Conservation (phyloP, 1,139 yeast species). For the Trichomonascaceae sp. region DNA sequence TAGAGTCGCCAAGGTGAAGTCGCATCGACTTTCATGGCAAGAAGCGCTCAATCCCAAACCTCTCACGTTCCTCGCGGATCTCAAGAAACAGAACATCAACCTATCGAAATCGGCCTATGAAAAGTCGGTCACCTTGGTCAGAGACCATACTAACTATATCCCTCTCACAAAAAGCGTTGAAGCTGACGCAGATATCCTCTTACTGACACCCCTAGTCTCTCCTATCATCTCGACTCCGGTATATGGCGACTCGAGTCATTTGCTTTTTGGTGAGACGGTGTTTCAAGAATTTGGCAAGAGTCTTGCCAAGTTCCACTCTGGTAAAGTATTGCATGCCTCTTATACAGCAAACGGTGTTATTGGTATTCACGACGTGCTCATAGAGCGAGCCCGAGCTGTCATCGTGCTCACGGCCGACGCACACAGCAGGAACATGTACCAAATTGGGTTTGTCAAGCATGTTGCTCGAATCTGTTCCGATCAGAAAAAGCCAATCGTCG, state of each 20-base stretch:
- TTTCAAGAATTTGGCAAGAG: slow-evolving; percentile 30
- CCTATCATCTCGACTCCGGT: slow-evolving; percentile 27
- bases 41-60: slow-evolving; percentile 29
- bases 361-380: slow-evolving; percentile 41
- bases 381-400: slow-evolving; percentile 43
- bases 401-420: slow-evolving; percentile 53
- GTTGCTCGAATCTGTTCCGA: slow-evolving; percentile 43
- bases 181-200: slow-evolving; percentile 28
- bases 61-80: slow-evolving; percentile 20
- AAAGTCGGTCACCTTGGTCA: slow-evolving; percentile 40
- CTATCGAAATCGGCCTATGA: slow-evolving; percentile 39
- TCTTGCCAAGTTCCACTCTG: slow-evolving; percentile 21
- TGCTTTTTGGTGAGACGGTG: slow-evolving; percentile 44
- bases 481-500: slow-evolving; percentile 42
- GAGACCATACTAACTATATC: slow-evolving; percentile 41
- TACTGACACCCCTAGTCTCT: slow-evolving; percentile 41
- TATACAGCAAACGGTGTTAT: slow-evolving; percentile 57
- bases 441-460: slow-evolving; percentile 50
- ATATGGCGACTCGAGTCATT: slow-evolving; percentile 14
- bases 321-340: slow-evolving; percentile 45
- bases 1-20: slow-evolving; percentile 36
- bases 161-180: slow-evolving; percentile 38
- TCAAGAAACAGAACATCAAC: slow-evolving; percentile 34
- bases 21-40: slow-evolving; percentile 35
- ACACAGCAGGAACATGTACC: slow-evolving; percentile 43